Evolutionary conservation across 768 basidiomycete genomes (phyloP), one percentile per base, ranked within the genome.

Genomic region (Macrocybe gigantea): DNA sequence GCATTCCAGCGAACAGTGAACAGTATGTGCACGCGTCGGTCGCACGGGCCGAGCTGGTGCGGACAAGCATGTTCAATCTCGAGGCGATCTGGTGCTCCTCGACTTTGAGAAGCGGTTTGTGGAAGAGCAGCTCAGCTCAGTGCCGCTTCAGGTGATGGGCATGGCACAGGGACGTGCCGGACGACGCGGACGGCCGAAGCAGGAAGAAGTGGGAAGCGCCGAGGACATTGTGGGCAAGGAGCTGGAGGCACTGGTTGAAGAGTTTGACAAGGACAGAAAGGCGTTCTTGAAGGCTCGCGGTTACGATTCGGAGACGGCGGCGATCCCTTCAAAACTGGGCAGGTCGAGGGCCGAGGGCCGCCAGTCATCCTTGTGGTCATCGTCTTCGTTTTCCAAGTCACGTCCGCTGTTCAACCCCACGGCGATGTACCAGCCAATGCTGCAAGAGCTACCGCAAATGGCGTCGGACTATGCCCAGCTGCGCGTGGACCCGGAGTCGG

Each of bases 11-110:
- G 5, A 71, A 66, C 1, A 64, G 77, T 7, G 85, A 91, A 14
- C 78, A 83, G 53, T 95, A 96, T 61, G 71, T 93, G 43, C 90
- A 93, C 85, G 93, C 49, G 80, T 95, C 38, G 88, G 89, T 3
- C 77, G 92, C 47, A 91, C 93, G 0, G 91, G 88, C 14, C 81
- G 92, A 54, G 86, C 79, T 2, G 72, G 74, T 7, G 70, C 71
- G 11, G 29, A 13, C 42, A 30, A 11, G 32, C 22, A 22, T 22
- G 31, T 32, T 13, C 57, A 64, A 6, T 85, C 84, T 3, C 78
- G 87, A 45, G 89, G 88, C 2, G 93, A 96, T 64, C 64, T 93
- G 36, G 74, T 94, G 31, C 71, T 93, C 33, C 69, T 86, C 10
- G 85, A 88, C 10, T 92, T 84, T 77, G 93, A 97, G 60, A 64